Evolutionary conservation across 306 rosid genomes (phyloP).

Genomic region (Carpinus fangiana): DNA sequence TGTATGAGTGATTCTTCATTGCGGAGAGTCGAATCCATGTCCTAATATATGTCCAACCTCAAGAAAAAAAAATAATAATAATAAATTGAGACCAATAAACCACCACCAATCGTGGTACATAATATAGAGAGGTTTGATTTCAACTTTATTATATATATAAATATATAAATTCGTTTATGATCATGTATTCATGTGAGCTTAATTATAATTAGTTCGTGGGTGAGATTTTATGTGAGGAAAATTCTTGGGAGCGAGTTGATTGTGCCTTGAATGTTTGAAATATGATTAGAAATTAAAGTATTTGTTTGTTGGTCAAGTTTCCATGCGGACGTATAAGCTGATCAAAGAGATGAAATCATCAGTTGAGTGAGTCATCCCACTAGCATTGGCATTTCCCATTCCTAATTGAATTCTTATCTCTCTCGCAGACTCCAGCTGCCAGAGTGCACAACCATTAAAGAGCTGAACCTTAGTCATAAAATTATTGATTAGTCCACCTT

Average conservation of each 20-base stretch:
- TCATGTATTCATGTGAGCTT: not conserved
- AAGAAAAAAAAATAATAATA: too few relatives aligned
- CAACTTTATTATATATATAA: not conserved
- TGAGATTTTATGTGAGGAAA: constrained; percentile 9
- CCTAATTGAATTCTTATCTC: not conserved
- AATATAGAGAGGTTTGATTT: constrained; percentile 2
- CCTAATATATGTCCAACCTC: too few relatives aligned
- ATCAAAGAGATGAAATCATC: not conserved
- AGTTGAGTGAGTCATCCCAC: not conserved
- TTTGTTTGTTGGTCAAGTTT: not conserved
- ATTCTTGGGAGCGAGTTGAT: constrained; percentile 1
- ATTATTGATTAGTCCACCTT: too few relatives aligned
- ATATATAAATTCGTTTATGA: not conserved
- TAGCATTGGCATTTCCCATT: not conserved
- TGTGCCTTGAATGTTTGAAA: not conserved
- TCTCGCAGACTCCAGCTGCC: not conserved
- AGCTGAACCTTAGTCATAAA: too few relatives aligned
- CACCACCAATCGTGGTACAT: too few relatives aligned
- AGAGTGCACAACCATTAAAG: too few relatives aligned
- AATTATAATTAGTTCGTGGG: not conserved
- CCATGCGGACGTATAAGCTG: not conserved
- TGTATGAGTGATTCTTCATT: too few relatives aligned
- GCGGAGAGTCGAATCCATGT: too few relatives aligned
- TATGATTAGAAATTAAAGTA: not conserved
- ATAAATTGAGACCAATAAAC: too few relatives aligned